These are phyloP conservation scores for Andrographis paniculata DNA, from an alignment of 305 asterid species.

Conservation along the genomic window DNA sequence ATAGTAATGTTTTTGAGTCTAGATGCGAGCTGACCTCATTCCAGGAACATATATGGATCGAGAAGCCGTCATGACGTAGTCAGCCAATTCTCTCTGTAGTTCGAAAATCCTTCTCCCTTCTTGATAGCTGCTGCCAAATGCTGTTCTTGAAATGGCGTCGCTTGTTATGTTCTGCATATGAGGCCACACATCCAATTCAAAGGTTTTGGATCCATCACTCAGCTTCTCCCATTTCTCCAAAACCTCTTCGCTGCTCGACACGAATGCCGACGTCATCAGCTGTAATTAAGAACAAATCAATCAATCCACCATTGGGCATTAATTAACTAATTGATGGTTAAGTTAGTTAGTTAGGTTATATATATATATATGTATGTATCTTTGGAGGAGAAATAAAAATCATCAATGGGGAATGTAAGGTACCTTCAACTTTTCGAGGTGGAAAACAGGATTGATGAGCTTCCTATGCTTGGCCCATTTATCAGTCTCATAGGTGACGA, in stretches of 20 bases:
- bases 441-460: constrained; percentile 35
- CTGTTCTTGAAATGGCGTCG: constrained; percentile 20
- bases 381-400: not conserved
- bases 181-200: constrained; percentile 19
- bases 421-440: constrained; percentile 36
- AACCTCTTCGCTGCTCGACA: constrained; percentile 25
- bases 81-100: constrained; percentile 17
- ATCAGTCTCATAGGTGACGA: constrained; percentile 23
- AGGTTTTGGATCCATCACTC: too few species aligned
- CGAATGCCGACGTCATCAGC: constrained; percentile 42
- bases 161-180: constrained; percentile 8
- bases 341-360: too few species aligned
- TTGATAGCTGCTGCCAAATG: constrained; percentile 25
- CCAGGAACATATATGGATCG: constrained; percentile 19
- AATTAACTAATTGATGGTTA: too few species aligned
- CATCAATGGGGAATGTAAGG: not conserved
- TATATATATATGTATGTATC: too few species aligned
- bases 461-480: constrained; percentile 39
- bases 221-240: constrained; percentile 27
- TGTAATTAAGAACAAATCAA: constrained; percentile 3
- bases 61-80: not conserved
- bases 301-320: too few species aligned
- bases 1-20: too few species aligned
- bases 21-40: constrained; percentile 11
- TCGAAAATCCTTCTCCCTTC: constrained; percentile 23